phyloP scores from a whole-genome alignment of 2,329 filamentous ascomycete species.

The Pestalotiopsis sp. region DNA sequence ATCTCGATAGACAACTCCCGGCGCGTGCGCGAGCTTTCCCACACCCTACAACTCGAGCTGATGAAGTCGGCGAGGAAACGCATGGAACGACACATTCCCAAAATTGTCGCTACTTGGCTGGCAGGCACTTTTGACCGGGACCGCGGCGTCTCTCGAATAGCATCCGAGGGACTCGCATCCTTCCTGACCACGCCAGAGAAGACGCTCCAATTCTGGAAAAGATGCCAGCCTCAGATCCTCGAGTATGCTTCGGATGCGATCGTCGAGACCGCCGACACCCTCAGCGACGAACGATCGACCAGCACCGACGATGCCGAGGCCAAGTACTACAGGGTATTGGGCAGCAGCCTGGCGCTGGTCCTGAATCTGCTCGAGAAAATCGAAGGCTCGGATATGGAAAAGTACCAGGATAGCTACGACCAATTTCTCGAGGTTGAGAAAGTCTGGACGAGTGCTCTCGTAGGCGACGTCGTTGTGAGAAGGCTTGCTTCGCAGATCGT shows the following conservation, averaged over 20 bases:
- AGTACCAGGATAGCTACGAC: constrained; percentile 64
- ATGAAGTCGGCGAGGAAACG: constrained; percentile 72
- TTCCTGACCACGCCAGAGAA: constrained; percentile 85
- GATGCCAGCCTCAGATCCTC: constrained; percentile 79
- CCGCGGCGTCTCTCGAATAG: constrained; percentile 72
- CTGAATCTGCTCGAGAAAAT: constrained; percentile 54
- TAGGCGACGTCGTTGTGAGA: constrained; percentile 57
- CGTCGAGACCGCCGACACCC: constrained; percentile 75
- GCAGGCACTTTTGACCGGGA: constrained; percentile 88
- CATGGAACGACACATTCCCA: constrained; percentile 77
- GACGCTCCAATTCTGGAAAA: constrained; percentile 72
- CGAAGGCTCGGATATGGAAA: constrained; percentile 54
- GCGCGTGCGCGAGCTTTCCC: constrained; percentile 84
- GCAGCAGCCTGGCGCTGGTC: constrained; percentile 56
- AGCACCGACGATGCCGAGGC: constrained; percentile 82
- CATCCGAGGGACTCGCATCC: constrained; percentile 71
- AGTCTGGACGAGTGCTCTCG: constrained; percentile 68
- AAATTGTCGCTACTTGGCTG: constrained; percentile 85
- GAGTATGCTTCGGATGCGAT: constrained; percentile 81
- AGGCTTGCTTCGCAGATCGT: constrained; percentile 55
- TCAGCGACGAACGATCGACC: constrained; percentile 88
- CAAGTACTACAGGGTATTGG: constrained; percentile 79
- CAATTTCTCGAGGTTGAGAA: constrained; percentile 66
- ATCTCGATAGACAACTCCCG: constrained; percentile 88
- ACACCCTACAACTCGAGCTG: constrained; percentile 68